These are phyloP conservation scores for Sergeia podlipaevii DNA, from an alignment of 208 protist genomes.

Conservation along the genomic window DNA sequence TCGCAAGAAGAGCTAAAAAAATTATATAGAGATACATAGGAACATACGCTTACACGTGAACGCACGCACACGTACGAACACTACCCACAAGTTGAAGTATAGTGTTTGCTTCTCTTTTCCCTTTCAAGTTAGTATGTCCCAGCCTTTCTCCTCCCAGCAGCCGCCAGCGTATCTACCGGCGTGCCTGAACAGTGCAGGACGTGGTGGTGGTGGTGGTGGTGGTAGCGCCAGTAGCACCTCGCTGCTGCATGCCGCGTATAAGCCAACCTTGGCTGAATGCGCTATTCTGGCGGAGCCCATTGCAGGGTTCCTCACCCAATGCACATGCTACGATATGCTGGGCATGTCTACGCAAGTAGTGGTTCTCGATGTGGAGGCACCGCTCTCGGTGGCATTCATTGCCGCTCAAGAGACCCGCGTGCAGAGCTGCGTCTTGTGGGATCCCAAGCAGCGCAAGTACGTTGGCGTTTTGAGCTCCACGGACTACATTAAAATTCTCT, in stretches of 20 bases:
- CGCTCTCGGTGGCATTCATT: slow-evolving; percentile 80
- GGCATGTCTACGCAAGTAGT: slow-evolving; percentile 85
- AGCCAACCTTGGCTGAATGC: slow-evolving; percentile 56
- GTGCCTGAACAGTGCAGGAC: too few relatives aligned
- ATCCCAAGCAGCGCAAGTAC: slow-evolving; percentile 39
- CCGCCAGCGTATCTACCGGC: too few relatives aligned
- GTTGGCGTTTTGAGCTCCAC: slow-evolving; percentile 77
- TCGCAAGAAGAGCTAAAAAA: too few relatives aligned
- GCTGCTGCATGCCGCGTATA: slow-evolving; percentile 44
- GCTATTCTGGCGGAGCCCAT: slow-evolving; percentile 53
- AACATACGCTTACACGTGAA: neutral
- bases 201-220: too few relatives aligned
- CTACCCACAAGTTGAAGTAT: too few relatives aligned
- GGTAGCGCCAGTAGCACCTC: slow-evolving; percentile 11
- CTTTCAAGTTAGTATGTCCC: too few relatives aligned
- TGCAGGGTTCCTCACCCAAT: slow-evolving; percentile 55
- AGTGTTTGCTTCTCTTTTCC: too few relatives aligned
- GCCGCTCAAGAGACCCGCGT: slow-evolving; percentile 85
- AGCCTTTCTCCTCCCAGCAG: too few relatives aligned
- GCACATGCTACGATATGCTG: slow-evolving; percentile 84
- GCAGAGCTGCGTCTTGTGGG: slow-evolving; percentile 80
- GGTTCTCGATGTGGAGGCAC: slow-evolving; percentile 68
- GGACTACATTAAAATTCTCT: slow-evolving; percentile 85
- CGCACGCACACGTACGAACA: neutral
- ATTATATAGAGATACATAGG: too few relatives aligned